Percentiles rank a stretch among this genome's conserved stretches.
phyloP scores from a whole-genome alignment of 768 basidiomycete genomes.

The Mycena indigotica region DNA sequence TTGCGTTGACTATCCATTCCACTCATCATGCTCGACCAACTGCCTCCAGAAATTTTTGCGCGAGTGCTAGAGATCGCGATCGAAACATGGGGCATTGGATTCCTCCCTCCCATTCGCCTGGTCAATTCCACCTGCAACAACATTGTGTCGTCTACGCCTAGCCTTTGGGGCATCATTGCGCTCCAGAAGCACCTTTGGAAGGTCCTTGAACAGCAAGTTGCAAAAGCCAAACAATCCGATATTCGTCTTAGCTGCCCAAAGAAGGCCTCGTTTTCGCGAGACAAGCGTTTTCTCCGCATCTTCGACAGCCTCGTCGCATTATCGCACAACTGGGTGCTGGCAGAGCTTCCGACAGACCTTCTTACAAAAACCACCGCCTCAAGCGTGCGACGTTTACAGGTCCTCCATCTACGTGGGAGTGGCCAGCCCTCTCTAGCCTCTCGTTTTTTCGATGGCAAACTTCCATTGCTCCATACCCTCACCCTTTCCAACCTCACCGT shows the following conservation, averaged over 20 bases:
- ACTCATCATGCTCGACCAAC: constrained; percentile 21
- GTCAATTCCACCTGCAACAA: constrained; percentile 32
- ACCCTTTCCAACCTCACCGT: constrained; percentile 11
- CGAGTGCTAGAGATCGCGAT: constrained; percentile 32
- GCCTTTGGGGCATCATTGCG: constrained; percentile 35
- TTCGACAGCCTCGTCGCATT: constrained; percentile 20
- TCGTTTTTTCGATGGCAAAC: constrained; percentile 20
- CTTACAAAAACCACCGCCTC: constrained; percentile 25
- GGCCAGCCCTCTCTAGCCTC: not conserved
- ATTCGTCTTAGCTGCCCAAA: constrained; percentile 26
- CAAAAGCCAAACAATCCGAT: constrained; percentile 33
- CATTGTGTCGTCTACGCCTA: constrained; percentile 31
- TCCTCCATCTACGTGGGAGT: constrained; percentile 18
- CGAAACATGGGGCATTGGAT: constrained; percentile 30
- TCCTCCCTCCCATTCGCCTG: constrained; percentile 29
- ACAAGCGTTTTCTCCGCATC: not conserved
- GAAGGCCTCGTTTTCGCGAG: not conserved
- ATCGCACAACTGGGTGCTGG: constrained; percentile 32
- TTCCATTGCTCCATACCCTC: constrained; percentile 27
- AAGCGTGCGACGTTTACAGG: constrained; percentile 23
- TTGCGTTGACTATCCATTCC: too few relatives aligned
- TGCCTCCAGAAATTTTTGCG: constrained; percentile 36
- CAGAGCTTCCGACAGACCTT: constrained; percentile 24
- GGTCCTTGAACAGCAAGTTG: constrained; percentile 25
- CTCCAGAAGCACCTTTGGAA: constrained; percentile 9